Conservation (phyloP, 495 filamentous ascomycete species). For the Neurospora sp. region DNA sequence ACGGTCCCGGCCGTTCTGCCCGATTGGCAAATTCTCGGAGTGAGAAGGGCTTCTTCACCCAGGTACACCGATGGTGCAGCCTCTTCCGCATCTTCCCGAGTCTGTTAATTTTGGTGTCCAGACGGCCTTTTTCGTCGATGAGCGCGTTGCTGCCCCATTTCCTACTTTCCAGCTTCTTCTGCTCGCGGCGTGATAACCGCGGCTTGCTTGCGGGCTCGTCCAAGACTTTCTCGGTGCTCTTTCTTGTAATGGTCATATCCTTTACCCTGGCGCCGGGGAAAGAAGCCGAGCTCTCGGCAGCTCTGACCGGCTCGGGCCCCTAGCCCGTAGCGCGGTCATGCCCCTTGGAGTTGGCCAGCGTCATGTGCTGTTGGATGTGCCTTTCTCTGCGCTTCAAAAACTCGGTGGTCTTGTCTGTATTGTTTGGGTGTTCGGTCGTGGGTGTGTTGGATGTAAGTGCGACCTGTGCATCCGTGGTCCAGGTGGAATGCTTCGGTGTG, state of each 20-base stretch:
- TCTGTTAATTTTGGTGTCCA: background rate
- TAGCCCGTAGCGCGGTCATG: background rate
- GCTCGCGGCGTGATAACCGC: background rate
- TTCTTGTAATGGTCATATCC: background rate
- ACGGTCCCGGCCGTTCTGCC: background rate
- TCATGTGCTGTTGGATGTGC: background rate
- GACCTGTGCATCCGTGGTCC: background rate
- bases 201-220: background rate
- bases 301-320: background rate
- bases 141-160: background rate
- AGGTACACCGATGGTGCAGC: background rate
- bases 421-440: background rate
- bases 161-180: background rate
- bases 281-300: background rate
- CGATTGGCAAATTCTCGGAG: background rate
- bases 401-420: too few species aligned
- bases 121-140: fast-evolving
- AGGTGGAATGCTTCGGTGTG: background rate
- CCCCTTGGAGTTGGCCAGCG: background rate
- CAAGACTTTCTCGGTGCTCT: background rate
- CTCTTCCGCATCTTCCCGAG: background rate
- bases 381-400: background rate
- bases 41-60: background rate
- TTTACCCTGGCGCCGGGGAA: fast-evolving
- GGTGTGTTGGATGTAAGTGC: background rate